Conservation (phyloP, 73 alveolate species). For the Tetrahymena borealis region DNA sequence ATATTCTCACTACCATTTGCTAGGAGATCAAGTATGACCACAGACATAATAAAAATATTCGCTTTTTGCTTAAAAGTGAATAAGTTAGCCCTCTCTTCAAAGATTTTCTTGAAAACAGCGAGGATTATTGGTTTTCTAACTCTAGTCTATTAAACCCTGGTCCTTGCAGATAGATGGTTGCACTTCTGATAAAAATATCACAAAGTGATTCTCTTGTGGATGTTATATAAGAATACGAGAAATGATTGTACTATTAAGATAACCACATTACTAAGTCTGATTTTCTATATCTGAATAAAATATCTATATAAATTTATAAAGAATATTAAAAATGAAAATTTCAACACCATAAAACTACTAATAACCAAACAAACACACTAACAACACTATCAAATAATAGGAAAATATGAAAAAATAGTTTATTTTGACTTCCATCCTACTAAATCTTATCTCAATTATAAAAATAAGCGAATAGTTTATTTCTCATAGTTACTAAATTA, state of each 20-base stretch:
- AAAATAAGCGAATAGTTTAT: too few species aligned
- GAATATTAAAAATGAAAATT: too few species aligned
- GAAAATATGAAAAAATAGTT: too few species aligned
- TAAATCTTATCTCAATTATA: too few species aligned
- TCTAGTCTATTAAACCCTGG: not conserved
- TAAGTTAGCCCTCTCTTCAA: not conserved
- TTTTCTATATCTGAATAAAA: too few species aligned
- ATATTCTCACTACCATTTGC: not conserved
- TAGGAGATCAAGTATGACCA: not conserved
- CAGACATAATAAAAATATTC: not conserved
- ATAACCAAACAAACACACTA: too few species aligned
- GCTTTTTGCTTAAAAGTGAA: not conserved
- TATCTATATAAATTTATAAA: too few species aligned
- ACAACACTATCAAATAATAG: too few species aligned
- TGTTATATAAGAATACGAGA: not conserved
- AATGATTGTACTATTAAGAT: not conserved
- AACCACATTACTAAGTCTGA: too few species aligned
- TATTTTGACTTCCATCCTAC: too few species aligned
- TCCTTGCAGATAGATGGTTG: not conserved
- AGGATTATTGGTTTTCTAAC: not conserved
- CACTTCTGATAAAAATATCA: not conserved
- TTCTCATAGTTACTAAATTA: too few species aligned
- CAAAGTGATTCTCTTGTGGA: not conserved
- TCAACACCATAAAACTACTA: too few species aligned
- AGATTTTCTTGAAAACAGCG: not conserved